Conservation (phyloP, 441 rosid species). For the Pelargonium australe region DNA sequence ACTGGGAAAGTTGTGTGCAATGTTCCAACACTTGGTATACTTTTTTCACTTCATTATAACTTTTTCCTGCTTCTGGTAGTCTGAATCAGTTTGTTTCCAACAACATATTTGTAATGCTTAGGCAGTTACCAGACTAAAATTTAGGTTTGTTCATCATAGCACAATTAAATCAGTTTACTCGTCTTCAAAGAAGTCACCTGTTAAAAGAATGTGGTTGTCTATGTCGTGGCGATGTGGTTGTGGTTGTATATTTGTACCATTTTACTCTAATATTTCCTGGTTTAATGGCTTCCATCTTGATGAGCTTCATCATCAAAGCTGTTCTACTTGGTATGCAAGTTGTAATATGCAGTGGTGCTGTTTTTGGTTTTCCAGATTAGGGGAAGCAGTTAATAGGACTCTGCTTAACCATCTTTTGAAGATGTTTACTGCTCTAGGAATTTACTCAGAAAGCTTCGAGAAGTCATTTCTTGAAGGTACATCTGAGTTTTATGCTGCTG, state of each 20-base stretch:
- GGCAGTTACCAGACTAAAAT: not conserved
- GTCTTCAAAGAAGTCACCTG: not conserved
- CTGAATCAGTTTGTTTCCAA: not conserved
- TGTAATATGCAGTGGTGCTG: constrained; percentile 12
- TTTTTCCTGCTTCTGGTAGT: not conserved
- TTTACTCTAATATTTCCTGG: not conserved
- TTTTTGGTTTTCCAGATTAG: constrained; percentile 48
- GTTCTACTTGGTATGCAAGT: constrained; percentile 6
- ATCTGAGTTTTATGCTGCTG: constrained; percentile 91
- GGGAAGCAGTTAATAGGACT: constrained; percentile 88
- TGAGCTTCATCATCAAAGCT: constrained; percentile 4
- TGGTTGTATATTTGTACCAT: not conserved
- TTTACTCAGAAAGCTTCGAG: constrained; percentile 90
- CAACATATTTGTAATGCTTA: not conserved
- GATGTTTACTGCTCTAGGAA: constrained; percentile 98
- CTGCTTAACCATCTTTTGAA: constrained; percentile 86
- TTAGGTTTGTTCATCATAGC: not conserved
- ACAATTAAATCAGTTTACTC: not conserved
- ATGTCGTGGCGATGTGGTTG: not conserved
- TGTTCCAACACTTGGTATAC: not conserved
- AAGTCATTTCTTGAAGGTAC: constrained; percentile 86
- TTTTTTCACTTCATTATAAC: not conserved
- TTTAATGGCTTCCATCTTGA: constrained; percentile 3
- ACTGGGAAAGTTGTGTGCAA: not conserved
- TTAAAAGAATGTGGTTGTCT: not conserved